Evolutionary conservation across 176 grass and related monocot genomes (phyloP).

Genomic region (Rhynchospora tenuis): DNA sequence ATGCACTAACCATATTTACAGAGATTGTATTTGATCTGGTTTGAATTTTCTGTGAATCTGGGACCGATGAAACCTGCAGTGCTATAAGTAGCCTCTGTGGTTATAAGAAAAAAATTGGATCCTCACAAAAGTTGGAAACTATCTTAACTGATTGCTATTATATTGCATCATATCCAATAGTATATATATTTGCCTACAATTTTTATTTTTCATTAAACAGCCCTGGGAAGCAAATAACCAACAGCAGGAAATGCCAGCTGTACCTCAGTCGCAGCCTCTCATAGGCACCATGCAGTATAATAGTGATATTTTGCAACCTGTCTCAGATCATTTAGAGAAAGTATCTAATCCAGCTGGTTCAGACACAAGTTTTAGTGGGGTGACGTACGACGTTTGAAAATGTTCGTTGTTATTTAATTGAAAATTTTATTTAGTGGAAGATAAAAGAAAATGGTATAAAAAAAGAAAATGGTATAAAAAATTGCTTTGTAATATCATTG

Average conservation of each 20-base stretch:
- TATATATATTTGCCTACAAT: background rate
- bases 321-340: conserved; percentile 6
- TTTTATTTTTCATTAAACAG: conserved; percentile 14
- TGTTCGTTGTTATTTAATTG: background rate
- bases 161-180: background rate
- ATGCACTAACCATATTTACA: background rate
- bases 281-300: background rate
- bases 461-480: too few relatives aligned
- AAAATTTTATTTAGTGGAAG: background rate
- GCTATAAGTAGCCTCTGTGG: background rate
- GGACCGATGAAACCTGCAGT: background rate
- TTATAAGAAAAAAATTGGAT: background rate
- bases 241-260: background rate
- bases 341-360: background rate
- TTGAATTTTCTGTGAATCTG: background rate
- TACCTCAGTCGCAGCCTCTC: background rate
- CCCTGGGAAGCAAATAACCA: conserved; percentile 13
- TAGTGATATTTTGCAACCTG: background rate
- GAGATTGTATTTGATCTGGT: background rate
- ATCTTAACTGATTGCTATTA: background rate
- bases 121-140: background rate
- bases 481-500: too few relatives aligned
- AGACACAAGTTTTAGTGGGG: background rate
- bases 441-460: too few relatives aligned
- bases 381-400: background rate